Conservation (phyloP, 352 stramenopile genomes). For the Pythium phragmitis region DNA sequence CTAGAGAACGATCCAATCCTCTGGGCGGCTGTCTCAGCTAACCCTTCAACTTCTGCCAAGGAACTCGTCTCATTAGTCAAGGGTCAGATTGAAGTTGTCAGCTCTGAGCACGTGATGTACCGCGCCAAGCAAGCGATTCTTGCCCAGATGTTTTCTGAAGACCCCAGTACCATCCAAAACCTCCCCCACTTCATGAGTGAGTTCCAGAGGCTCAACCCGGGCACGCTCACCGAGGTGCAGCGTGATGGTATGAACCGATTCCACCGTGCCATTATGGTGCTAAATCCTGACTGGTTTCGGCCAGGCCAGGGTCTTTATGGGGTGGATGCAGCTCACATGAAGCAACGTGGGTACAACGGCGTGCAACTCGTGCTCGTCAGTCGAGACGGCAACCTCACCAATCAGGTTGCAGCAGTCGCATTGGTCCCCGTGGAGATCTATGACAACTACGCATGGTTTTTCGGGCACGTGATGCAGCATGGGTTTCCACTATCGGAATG, state of each 20-base stretch:
- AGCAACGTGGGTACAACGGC: slow-evolving; percentile 31
- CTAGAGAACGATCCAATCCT: too few species aligned
- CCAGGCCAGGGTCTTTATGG: slow-evolving; percentile 19
- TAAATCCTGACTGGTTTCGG: slow-evolving; percentile 13
- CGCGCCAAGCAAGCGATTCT: neutral
- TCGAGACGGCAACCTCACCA: slow-evolving; percentile 28
- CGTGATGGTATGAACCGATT: slow-evolving; percentile 10
- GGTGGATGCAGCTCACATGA: slow-evolving; percentile 31
- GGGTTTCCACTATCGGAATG: slow-evolving; percentile 13
- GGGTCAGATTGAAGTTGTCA: too few species aligned
- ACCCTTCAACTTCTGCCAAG: too few species aligned
- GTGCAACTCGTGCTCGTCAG: slow-evolving; percentile 26
- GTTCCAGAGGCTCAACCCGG: slow-evolving; percentile 1
- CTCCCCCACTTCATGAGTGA: slow-evolving; percentile 7
- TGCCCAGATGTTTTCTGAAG: slow-evolving; percentile 5
- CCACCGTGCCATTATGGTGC: slow-evolving; percentile 9
- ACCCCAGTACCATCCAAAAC: slow-evolving; percentile 3
- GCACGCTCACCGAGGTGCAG: neutral
- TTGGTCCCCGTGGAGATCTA: slow-evolving; percentile 18
- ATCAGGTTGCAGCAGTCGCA: slow-evolving; percentile 22
- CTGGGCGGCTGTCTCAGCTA: too few species aligned
- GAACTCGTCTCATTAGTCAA: too few species aligned
- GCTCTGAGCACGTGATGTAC: slow-evolving; percentile 1
- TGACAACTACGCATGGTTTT: slow-evolving; percentile 29
- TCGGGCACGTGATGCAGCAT: slow-evolving; percentile 6